Base-by-base conservation (phyloP, 768 basidiomycete genomes). In the Boletus reticulatus region DNA sequence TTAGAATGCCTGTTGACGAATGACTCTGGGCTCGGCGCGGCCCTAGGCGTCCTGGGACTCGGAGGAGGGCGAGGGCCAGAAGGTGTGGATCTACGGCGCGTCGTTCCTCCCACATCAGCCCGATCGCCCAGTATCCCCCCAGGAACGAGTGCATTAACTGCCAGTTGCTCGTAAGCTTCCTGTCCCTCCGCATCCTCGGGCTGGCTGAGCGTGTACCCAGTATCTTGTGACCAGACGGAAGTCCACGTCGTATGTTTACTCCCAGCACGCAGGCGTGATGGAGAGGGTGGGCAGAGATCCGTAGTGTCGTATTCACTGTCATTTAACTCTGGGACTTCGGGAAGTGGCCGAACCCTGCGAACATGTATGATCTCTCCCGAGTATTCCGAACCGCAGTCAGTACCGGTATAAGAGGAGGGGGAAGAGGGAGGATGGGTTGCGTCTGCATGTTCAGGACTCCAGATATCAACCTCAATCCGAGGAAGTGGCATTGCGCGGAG, bases 151-250 rank as follows among this genome's bases (percentile, higher is more conserved):
- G 56, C 16, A 16, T 53, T 36, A 20, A 43, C 42, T 20, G 50
- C 16, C 31, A 52, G 20, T 2, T 46, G 46, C 31, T 27, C 38
- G 43, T 47, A 49, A 29, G 47, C 48, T n/a, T 52, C 50, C n/a
- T 48, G 44, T 11, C 14, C 27, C 49, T 56, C 57, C 9, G 19
- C 17, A 19, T 68, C 52, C 7, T 22, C 47, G 3, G 39, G 13
- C n/a, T 49, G 53, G 47, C 75, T 22, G 73, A 71, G 62, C 75
- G 75, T 50, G 75, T 68, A 36, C 65, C 87, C 54, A 70, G 70
- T 24, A 74, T 86, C 70, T 41, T 70, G 62, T 34, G 69, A 73
- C 70, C 64, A 69, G 17, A 72, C 57, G 6, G 67, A 52, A 12
- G 51, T 13, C 46, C 41, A 41, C 27, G 59, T 69, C 45, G 37